These are phyloP conservation scores for Colletotrichum viniferum DNA, from an alignment of 2,329 filamentous ascomycete species.

Conservation along the genomic window DNA sequence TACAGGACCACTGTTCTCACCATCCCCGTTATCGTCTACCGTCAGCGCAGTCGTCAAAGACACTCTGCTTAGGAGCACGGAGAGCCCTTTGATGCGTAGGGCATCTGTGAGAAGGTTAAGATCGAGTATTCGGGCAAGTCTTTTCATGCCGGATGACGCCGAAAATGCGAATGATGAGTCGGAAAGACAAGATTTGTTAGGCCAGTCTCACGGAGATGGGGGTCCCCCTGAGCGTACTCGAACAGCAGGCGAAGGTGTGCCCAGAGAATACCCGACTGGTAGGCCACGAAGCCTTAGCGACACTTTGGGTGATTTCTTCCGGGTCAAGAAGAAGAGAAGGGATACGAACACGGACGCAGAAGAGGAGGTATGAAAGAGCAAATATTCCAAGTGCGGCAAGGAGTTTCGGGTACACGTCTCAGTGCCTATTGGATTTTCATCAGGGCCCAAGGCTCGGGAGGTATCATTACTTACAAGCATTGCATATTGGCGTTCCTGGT, in stretches of 20 bases:
- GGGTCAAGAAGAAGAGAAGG: conserved; percentile 35
- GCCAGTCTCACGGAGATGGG: background rate
- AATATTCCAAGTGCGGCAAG: too few species aligned
- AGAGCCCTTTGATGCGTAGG: conserved; percentile 41
- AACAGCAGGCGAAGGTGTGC: conserved; percentile 9
- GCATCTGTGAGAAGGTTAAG: conserved; percentile 52
- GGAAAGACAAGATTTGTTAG: conserved; percentile 7
- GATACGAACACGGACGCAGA: conserved; percentile 23
- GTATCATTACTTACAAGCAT: conserved; percentile 10
- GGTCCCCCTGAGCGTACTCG: conserved; percentile 7
- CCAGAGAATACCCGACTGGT: conserved; percentile 24
- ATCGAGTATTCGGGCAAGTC: conserved; percentile 56
- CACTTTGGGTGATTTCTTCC: conserved; percentile 44
- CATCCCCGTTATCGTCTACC: conserved; percentile 64
- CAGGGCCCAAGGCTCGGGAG: background rate
- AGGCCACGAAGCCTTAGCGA: conserved; percentile 46
- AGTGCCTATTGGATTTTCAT: background rate
- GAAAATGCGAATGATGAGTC: conserved; percentile 30
- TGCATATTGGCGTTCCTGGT: conserved; percentile 22
- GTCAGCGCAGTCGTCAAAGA: conserved; percentile 63
- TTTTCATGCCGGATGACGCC: conserved; percentile 56
- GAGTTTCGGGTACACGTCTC: background rate
- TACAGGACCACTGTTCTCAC: conserved; percentile 59
- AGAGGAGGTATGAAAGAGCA: conserved; percentile 2
- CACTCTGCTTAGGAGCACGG: conserved; percentile 52